These are phyloP conservation scores for Amanita jacksonii DNA, from an alignment of 768 basidiomycete species.

Conservation along the genomic window DNA sequence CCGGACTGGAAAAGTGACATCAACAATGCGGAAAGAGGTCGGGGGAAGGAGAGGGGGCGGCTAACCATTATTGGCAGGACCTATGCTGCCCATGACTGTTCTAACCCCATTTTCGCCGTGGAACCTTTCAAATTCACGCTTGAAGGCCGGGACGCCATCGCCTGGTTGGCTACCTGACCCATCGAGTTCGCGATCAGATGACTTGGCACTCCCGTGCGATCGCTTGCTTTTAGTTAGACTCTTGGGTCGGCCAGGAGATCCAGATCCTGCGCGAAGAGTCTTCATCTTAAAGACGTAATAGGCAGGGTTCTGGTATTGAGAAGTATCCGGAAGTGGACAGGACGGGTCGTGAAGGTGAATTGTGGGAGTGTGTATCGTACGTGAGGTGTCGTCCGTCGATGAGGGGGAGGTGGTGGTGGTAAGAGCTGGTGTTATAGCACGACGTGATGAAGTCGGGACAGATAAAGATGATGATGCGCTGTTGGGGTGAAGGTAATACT, in stretches of 20 bases:
- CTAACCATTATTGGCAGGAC: conserved; percentile 80
- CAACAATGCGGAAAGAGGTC: neutral
- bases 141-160: conserved; percentile 50
- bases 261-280: conserved; percentile 24
- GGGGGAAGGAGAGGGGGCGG: too few relatives aligned
- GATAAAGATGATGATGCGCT: conserved; percentile 10
- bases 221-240: conserved; percentile 28
- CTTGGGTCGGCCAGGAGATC: conserved; percentile 15
- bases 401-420: conserved; percentile 7
- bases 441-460: conserved; percentile 19
- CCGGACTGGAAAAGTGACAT: conserved; percentile 43
- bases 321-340: conserved; percentile 45
- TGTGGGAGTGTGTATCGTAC: conserved; percentile 32
- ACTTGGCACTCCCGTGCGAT: conserved; percentile 16
- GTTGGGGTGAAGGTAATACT: conserved; percentile 2
- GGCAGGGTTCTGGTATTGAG: conserved; percentile 59
- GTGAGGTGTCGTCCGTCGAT: conserved; percentile 14
- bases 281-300: conserved; percentile 52
- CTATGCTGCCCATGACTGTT: conserved; percentile 85
- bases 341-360: conserved; percentile 57
- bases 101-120: conserved; percentile 89
- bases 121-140: conserved; percentile 76
- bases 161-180: conserved; percentile 23
- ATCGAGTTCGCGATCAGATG: conserved; percentile 10
- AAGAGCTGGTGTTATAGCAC: conserved; percentile 10